phyloP scores from a whole-genome alignment of 2,329 filamentous ascomycete species.

The Aureobasidium leucospermi region DNA sequence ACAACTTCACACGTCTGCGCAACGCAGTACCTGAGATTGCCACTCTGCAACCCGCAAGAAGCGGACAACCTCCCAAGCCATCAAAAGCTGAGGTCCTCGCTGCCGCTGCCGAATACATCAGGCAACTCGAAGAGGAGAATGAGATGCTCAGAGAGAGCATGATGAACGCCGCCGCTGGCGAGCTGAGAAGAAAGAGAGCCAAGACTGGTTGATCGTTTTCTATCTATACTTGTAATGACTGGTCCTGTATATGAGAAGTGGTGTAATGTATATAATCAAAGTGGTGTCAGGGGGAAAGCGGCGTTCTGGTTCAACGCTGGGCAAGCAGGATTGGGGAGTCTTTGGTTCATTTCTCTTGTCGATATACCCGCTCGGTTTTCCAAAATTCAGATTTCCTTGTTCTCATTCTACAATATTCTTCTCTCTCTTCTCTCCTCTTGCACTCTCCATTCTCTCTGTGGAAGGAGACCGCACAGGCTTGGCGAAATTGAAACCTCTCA shows the following conservation, averaged over 20 bases:
- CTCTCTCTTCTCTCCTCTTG: background rate
- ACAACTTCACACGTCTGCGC: background rate
- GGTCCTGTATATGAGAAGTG: background rate
- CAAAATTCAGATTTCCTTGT: background rate
- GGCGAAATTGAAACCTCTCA: no score
- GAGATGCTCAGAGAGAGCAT: background rate
- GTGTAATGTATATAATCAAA: background rate
- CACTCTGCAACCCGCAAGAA: background rate
- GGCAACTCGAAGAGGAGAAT: conserved; percentile 11
- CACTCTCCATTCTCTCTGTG: no score
- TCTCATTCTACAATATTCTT: background rate
- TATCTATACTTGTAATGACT: background rate
- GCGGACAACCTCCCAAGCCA: conserved; percentile 6
- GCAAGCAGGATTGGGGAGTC: background rate
- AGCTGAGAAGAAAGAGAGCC: background rate
- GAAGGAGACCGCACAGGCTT: no score
- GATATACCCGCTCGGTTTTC: background rate
- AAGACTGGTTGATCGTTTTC: background rate
- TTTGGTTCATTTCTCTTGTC: background rate
- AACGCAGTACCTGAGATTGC: background rate
- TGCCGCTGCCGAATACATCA: conserved; percentile 11
- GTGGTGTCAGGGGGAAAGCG: background rate
- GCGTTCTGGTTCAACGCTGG: background rate
- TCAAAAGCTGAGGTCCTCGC: conserved; percentile 6
- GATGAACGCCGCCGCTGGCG: background rate